Conservation (phyloP, 441 rosid genomes). For the Aquilaria agallochum region DNA sequence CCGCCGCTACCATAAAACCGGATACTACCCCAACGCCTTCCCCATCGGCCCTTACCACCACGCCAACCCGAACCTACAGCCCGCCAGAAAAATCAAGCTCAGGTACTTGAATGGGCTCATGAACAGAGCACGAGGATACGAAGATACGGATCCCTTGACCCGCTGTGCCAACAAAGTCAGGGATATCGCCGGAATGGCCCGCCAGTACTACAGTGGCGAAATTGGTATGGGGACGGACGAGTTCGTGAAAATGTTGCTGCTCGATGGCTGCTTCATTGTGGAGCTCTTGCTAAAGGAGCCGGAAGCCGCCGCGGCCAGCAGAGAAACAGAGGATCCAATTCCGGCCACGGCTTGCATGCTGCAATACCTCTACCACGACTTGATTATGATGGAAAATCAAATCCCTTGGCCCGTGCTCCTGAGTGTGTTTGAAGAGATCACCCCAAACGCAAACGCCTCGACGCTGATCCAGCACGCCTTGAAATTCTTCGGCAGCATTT, state of each 20-base stretch:
- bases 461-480: constrained; percentile 3
- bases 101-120: constrained; percentile 12
- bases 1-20: background rate
- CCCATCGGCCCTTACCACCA: constrained; percentile 16
- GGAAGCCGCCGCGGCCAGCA: background rate
- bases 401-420: constrained; percentile 21
- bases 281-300: constrained; percentile 15
- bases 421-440: constrained; percentile 7
- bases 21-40: constrained; percentile 7
- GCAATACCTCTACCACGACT: constrained; percentile 20
- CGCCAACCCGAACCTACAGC: background rate
- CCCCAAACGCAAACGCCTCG: background rate
- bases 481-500: background rate
- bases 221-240: constrained; percentile 3
- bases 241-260: constrained; percentile 19
- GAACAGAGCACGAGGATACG: background rate
- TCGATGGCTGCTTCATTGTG: constrained; percentile 27
- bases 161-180: background rate
- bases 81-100: background rate
- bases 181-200: background rate
- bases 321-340: constrained; percentile 17
- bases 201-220: constrained; percentile 6
- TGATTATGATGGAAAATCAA: constrained; percentile 30
- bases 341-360: constrained; percentile 21
- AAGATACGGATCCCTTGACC: background rate